Conservation (phyloP, 257 asterid species). For the Solanum rostratum region DNA sequence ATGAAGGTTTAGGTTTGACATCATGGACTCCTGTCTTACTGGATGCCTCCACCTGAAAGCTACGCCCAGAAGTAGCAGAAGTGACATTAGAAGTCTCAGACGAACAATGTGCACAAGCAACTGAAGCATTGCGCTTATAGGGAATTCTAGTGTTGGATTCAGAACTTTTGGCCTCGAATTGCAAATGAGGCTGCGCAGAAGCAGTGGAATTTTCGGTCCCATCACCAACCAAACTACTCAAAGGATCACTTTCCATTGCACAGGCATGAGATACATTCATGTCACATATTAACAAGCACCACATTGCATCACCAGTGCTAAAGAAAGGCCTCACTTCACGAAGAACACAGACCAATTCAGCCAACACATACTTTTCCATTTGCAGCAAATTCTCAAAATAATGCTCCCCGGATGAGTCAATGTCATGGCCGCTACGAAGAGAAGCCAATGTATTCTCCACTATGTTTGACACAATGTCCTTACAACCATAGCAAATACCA, state of each 20-base stretch:
- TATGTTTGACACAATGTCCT: slow-evolving; percentile 82
- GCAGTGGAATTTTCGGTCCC: slow-evolving; percentile 22
- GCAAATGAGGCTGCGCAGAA: slow-evolving; percentile 24
- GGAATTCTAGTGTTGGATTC: slow-evolving; percentile 32
- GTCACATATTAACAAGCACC: slow-evolving; percentile 91
- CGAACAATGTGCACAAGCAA: slow-evolving; percentile 30
- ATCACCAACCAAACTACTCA: slow-evolving; percentile 31
- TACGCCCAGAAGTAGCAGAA: slow-evolving; percentile 24
- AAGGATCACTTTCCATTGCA: slow-evolving; percentile 67
- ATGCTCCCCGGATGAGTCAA: slow-evolving; percentile 52
- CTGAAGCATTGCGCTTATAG: slow-evolving; percentile 28
- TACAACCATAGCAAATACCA: slow-evolving; percentile 88
- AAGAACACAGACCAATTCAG: slow-evolving; percentile 83
- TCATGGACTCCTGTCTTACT: slow-evolving; percentile 11
- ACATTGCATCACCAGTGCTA: slow-evolving; percentile 97
- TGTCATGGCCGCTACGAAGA: slow-evolving; percentile 58
- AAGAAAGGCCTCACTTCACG: slow-evolving; percentile 80
- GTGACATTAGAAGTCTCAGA: slow-evolving; percentile 19
- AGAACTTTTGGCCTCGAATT: slow-evolving; percentile 27
- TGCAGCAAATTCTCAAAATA: slow-evolving; percentile 72
- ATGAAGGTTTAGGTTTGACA: slow-evolving; percentile 23
- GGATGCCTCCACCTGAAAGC: slow-evolving; percentile 43
- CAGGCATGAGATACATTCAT: slow-evolving; percentile 90
- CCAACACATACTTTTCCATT: slow-evolving; percentile 79
- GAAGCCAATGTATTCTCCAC: slow-evolving; percentile 72